Evolutionary conservation across 495 filamentous ascomycete species (phyloP), one percentile per base, ranked within the genome.

Genomic region (Entonaema liquescens): DNA sequence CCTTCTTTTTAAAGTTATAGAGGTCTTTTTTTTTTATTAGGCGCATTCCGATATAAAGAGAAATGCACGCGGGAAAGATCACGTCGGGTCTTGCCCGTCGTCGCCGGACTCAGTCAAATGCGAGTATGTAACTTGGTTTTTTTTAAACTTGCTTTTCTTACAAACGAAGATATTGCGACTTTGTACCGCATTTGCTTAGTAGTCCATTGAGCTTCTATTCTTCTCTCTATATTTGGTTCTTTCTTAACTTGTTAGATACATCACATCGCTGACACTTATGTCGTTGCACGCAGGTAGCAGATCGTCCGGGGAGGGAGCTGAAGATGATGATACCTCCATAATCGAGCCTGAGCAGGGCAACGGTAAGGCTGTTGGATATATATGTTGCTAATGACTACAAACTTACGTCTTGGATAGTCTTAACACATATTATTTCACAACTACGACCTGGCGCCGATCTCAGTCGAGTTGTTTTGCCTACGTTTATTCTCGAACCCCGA

Each of bases 371-470:
- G 19, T 44, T 63, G 15, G 36, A 63, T 9, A 33, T 9, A 2
- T 25, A 59, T 58, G 25, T 33, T 5, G 47, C 12, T 19, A 17
- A 35, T 31, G 17, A 26, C 13, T 15, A 11, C 12, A 29, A 12
- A 58, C 67, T 60, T 70, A 25, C 12, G 11, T 4, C 56, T 59
- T 50, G 35, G 33, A 47, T 69, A 96, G 93, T 97, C 73, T 89
- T 97, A 70, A 91, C 88, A 61, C 94, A 98, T 80, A 97, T 99
- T 79, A 98, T 99, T 67, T 97, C 93, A 40, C 96, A 98, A 82
- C 85, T 99, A 53, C 89, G 95, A 67, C 95, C 96, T 35, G 95
- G 95, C 63, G 95, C 95, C 61, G 95, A 99, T 78, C 84, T 99
- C 65, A 97, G 93, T 80, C 89, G 94, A 72, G 94, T 99, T 60